Evolutionary conservation across 768 basidiomycete species (phyloP).

Genomic region (Russula sp.): DNA sequence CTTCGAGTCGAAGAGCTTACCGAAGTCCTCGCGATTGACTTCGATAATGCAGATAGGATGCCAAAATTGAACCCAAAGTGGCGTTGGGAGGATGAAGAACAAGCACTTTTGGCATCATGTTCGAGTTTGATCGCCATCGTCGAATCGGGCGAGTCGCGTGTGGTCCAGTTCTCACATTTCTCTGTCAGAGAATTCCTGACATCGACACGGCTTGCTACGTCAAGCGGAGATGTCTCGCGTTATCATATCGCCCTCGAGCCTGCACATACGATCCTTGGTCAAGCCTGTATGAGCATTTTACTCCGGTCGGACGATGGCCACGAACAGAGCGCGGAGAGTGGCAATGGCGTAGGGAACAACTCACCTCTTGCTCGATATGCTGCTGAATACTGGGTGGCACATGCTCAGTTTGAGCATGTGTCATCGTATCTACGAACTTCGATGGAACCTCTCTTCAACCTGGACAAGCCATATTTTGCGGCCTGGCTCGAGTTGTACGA

Average conservation of each 20-base stretch:
- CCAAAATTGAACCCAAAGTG: not conserved
- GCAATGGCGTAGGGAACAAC: too few relatives aligned
- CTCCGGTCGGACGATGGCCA: not conserved
- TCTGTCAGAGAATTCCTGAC: not conserved
- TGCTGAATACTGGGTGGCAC: too few relatives aligned
- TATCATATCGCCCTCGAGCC: not conserved
- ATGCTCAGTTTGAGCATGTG: too few relatives aligned
- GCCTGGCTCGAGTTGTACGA: too few relatives aligned
- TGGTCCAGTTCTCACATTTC: not conserved
- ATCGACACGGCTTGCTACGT: not conserved
- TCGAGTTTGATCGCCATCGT: not conserved
- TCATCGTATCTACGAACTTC: too few relatives aligned
- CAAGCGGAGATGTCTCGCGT: not conserved
- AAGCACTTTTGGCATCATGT: not conserved
- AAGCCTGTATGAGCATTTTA: not conserved
- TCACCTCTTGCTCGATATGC: too few relatives aligned
- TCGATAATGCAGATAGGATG: not conserved
- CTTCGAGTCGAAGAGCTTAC: not conserved
- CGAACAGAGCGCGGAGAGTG: too few relatives aligned
- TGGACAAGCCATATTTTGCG: too few relatives aligned
- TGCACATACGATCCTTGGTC: not conserved
- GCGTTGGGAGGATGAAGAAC: not conserved
- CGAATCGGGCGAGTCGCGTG: not conserved
- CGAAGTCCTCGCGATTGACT: not conserved
- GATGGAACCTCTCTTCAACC: too few relatives aligned